Evolutionary conservation across 306 rosid species (phyloP).

Genomic region (Hippophae rhamnoides): DNA sequence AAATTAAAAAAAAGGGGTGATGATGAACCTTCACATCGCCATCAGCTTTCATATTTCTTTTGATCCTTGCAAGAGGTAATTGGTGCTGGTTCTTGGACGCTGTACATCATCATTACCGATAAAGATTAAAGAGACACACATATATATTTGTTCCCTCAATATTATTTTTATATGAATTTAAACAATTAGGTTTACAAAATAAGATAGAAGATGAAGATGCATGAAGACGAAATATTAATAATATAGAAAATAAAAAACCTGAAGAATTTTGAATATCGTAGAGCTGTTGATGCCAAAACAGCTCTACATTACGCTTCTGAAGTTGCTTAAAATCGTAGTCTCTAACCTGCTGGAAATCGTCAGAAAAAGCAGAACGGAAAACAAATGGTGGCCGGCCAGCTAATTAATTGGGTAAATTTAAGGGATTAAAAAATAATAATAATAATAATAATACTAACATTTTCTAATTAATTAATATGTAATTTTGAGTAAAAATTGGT

Average conservation of each 20-base stretch:
- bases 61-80: slow-evolving; percentile 25
- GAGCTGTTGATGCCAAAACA: slow-evolving; percentile 23
- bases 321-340: background rate
- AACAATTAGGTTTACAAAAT: background rate
- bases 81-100: slow-evolving; percentile 22
- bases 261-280: slow-evolving; percentile 9
- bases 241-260: slow-evolving; percentile 13
- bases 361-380: background rate
- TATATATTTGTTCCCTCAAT: background rate
- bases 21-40: slow-evolving; percentile 19
- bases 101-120: background rate
- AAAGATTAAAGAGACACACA: background rate
- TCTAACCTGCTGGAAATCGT: slow-evolving; percentile 7
- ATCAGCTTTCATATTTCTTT: slow-evolving; percentile 24
- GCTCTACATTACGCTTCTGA: slow-evolving; percentile 10
- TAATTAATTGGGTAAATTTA: background rate
- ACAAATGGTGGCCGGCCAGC: background rate
- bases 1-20: background rate
- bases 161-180: background rate
- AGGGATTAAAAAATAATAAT: too few relatives aligned
- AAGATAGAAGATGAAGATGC: background rate
- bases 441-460: too few relatives aligned
- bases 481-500: too few relatives aligned
- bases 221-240: background rate
- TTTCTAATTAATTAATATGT: too few relatives aligned